Conservation (phyloP, 2,329 filamentous ascomycete genomes). For the Exophiala xenobiotica region DNA sequence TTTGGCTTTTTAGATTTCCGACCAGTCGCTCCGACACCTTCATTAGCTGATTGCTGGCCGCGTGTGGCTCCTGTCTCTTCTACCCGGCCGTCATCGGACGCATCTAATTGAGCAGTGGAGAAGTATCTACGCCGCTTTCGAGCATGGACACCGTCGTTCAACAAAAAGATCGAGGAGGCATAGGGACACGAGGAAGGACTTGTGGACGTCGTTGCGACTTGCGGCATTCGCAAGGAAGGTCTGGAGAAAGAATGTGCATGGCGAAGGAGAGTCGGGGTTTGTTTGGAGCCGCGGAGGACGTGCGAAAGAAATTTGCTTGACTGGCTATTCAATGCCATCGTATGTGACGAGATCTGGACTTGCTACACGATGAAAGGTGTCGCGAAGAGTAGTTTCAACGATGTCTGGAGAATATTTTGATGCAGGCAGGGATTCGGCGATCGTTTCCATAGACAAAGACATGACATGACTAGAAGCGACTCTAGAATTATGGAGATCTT, state of each 20-base stretch:
- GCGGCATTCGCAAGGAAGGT: slow-evolving; percentile 2
- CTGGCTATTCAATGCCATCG: slow-evolving; percentile 3
- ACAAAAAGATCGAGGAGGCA: too few species aligned
- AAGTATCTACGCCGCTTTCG: slow-evolving; percentile 17
- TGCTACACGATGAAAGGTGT: neutral
- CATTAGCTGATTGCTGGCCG: too few species aligned
- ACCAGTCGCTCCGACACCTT: too few species aligned
- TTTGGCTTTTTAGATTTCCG: too few species aligned
- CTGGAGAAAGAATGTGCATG: neutral
- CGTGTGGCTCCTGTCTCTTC: neutral
- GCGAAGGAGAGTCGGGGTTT: neutral
- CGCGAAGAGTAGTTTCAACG: neutral
- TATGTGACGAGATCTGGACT: neutral
- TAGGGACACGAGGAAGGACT: too few species aligned
- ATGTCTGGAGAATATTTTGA: slow-evolving; percentile 1
- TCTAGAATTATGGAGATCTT: neutral
- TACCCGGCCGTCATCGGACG: neutral
- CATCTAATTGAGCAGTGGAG: neutral
- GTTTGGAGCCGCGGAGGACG: slow-evolving; percentile 1
- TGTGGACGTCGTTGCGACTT: too few species aligned
- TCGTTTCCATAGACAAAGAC: too few species aligned
- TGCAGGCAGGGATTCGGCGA: too few species aligned
- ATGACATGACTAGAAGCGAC: slow-evolving; percentile 12
- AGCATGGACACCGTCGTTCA: slow-evolving; percentile 1
- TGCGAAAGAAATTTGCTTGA: slow-evolving; percentile 2